A percentile compares a stretch with the other conserved stretches of the same genome.
Conservation (phyloP, 129 eudicot genomes). For the Lactuca saligna region DNA sequence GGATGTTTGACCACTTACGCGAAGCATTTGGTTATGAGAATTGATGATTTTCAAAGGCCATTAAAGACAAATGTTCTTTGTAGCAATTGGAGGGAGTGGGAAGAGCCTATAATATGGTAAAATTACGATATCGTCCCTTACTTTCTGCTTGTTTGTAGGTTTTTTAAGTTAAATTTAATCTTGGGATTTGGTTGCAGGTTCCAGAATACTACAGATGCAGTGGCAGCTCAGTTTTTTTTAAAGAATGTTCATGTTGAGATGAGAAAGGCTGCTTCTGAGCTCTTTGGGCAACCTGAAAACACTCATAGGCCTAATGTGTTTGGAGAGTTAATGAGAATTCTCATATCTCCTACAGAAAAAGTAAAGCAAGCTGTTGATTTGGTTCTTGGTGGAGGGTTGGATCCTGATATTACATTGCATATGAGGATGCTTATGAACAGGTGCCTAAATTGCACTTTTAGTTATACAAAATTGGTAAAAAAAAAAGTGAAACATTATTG, state of each 20-base stretch:
- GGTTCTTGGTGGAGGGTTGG: slow-evolving; percentile 58
- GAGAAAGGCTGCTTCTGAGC: slow-evolving; percentile 63
- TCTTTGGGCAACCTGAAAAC: slow-evolving; percentile 64
- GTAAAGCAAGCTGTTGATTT: slow-evolving; percentile 63
- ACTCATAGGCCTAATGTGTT: slow-evolving; percentile 74
- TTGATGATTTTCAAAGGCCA: slow-evolving; percentile 91
- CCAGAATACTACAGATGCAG: slow-evolving; percentile 86
- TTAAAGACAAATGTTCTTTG: slow-evolving; percentile 62
- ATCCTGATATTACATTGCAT: slow-evolving; percentile 86
- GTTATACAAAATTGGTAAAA: background rate
- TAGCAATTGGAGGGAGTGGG: slow-evolving; percentile 85
- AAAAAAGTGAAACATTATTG: too few relatives aligned
- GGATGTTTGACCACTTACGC: slow-evolving; percentile 67
- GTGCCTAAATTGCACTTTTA: slow-evolving; percentile 33
- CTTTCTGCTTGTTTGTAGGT: background rate
- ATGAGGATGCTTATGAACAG: slow-evolving; percentile 96
- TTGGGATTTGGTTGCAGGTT: slow-evolving; percentile 48
- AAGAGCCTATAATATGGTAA: slow-evolving; percentile 89
- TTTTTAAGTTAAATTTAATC: slow-evolving; percentile 11
- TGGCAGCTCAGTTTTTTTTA: slow-evolving; percentile 86
- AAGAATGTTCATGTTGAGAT: slow-evolving; percentile 70
- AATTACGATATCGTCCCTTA: background rate
- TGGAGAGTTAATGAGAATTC: slow-evolving; percentile 84
- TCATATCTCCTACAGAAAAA: slow-evolving; percentile 66
- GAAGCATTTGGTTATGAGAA: slow-evolving; percentile 64